Conservation (phyloP, 1,284 basidiomycete genomes). For the Porodaedalea pini region DNA sequence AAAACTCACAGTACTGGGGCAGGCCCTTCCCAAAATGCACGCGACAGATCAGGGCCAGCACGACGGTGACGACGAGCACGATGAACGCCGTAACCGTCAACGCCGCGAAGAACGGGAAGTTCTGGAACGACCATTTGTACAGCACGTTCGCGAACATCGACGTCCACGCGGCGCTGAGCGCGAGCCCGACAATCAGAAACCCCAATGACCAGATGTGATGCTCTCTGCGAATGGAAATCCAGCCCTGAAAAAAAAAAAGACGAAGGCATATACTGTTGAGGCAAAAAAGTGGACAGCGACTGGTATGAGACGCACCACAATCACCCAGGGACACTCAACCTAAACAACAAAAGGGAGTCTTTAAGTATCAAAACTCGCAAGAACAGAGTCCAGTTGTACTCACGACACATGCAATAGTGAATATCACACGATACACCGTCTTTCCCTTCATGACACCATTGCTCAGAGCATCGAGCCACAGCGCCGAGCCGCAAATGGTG, state of each 20-base stretch:
- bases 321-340: slow-evolving; percentile 21
- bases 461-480: slow-evolving; percentile 27
- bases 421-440: slow-evolving; percentile 20
- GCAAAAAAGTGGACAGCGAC: not conserved
- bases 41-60: slow-evolving; percentile 25
- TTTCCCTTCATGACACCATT: slow-evolving; percentile 14
- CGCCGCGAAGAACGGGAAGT: slow-evolving; percentile 28
- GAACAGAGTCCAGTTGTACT: slow-evolving; percentile 8
- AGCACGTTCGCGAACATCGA: slow-evolving; percentile 24
- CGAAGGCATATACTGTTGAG: not conserved
- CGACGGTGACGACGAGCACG: slow-evolving; percentile 22
- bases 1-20: slow-evolving; percentile 20
- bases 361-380: not conserved
- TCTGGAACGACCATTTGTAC: slow-evolving; percentile 26
- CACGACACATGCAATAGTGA: slow-evolving; percentile 22
- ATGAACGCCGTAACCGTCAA: slow-evolving; percentile 22
- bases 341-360: not conserved
- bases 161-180: slow-evolving; percentile 20
- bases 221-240: slow-evolving; percentile 24
- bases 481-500: slow-evolving; percentile 25
- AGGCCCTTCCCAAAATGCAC: slow-evolving; percentile 26
- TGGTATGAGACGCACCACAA: slow-evolving; percentile 16
- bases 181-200: slow-evolving; percentile 21
- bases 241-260: slow-evolving; percentile 19
- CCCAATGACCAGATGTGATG: slow-evolving; percentile 21